A percentile compares a stretch with the other conserved stretches of the same genome.
Evolutionary conservation across 1,284 basidiomycete species (phyloP).

Genomic region (Leccinum solheimii): DNA sequence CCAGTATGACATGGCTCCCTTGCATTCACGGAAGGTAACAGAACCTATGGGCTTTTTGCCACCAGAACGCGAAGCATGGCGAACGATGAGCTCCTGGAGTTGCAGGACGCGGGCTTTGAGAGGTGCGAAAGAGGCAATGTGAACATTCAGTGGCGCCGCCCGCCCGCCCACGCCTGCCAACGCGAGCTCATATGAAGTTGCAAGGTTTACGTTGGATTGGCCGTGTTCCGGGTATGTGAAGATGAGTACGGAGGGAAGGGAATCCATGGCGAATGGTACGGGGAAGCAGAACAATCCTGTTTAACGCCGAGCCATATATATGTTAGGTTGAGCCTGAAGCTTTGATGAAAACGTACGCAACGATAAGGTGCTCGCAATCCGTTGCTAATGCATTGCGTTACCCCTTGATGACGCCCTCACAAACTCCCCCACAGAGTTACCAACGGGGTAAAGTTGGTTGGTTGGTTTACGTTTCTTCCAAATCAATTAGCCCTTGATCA

Average conservation of each 20-base stretch:
- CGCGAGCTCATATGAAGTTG: constrained; percentile 14
- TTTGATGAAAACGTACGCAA: no score
- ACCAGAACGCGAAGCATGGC: background rate
- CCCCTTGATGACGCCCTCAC: no score
- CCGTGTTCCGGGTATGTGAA: constrained; percentile 14
- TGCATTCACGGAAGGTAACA: constrained; percentile 6
- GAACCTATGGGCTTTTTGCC: background rate
- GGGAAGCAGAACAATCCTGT: background rate
- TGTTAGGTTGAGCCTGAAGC: no score
- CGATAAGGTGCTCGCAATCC: no score
- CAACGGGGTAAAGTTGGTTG: no score
- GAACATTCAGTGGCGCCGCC: no score
- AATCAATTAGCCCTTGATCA: no score
- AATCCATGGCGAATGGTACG: background rate
- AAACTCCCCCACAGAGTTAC: no score
- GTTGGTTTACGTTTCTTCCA: no score
- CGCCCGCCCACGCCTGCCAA: constrained; percentile 9
- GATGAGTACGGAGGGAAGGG: constrained; percentile 5
- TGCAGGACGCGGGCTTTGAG: constrained; percentile 8
- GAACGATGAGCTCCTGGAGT: constrained; percentile 10
- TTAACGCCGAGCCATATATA: background rate
- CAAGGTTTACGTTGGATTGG: constrained; percentile 15
- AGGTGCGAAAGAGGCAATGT: constrained; percentile 6
- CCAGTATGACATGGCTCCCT: constrained; percentile 1
- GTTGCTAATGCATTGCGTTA: no score